Conservation (phyloP, 805 yeast species). For the Yarrowia hollandica region DNA sequence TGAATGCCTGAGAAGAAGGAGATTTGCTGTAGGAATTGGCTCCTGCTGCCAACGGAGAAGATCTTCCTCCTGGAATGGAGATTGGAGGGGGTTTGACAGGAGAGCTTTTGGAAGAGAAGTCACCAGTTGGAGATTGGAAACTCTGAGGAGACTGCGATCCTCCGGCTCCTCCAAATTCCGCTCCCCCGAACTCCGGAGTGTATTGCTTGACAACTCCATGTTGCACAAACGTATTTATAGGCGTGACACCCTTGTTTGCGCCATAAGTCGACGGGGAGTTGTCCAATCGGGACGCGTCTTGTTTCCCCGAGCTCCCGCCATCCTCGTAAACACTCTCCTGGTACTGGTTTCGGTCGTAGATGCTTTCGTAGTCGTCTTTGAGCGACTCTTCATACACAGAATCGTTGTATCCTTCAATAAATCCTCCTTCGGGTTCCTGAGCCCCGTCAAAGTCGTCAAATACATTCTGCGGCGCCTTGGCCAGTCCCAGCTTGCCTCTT, state of each 20-base stretch:
- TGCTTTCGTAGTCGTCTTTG: background rate
- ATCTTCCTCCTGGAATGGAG: background rate
- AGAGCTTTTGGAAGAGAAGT: too few relatives aligned
- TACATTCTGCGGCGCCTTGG: background rate
- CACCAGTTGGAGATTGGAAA: background rate
- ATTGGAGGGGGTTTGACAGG: background rate
- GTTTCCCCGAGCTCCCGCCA: background rate
- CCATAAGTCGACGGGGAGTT: background rate
- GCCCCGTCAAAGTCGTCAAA: constrained; percentile 14
- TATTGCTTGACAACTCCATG: background rate
- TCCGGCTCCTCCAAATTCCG: background rate
- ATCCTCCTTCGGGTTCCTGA: background rate
- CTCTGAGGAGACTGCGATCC: background rate
- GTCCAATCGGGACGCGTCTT: background rate
- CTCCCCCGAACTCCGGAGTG: background rate
- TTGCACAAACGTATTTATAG: background rate
- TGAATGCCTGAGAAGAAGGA: background rate
- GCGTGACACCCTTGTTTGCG: too few relatives aligned
- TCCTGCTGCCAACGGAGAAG: background rate
- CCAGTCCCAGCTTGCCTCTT: constrained; percentile 1
- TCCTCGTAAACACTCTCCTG: background rate
- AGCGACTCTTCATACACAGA: background rate
- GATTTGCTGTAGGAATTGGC: too few relatives aligned
- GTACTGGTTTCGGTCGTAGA: background rate
- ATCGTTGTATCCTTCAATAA: background rate